Base-by-base conservation (phyloP, 495 filamentous ascomycete species). In the Elasticomyces elasticus region DNA sequence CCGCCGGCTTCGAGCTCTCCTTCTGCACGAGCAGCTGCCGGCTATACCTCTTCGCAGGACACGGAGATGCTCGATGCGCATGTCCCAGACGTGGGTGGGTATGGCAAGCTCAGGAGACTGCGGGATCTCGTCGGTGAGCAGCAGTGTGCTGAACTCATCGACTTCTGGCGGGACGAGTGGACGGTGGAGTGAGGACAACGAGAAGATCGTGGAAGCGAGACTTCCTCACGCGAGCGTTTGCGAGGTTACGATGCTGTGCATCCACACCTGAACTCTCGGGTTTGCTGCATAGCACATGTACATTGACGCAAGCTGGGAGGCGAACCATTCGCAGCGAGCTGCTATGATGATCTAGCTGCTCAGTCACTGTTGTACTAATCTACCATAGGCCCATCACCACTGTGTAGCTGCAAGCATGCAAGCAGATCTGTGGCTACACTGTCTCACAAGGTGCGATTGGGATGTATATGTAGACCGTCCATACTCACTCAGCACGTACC, bases 101-200 rank as follows among this genome's bases (percentile, higher is more conserved):
- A 20, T 27, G 27, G 31, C 6, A 56, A 22, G 28, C 53, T 49
- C n/a, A 46, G 45, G 37, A 31, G 38, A 26, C 44, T 64, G 40
- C 37, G 55, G 1, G 56, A 53, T 22, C 43, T 60, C 9, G 37
- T 68, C 1, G 66, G 63, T 11, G 49, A 40, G 50, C 52, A 66
- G 33, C 51, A 56, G 42, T 62, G 53, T 23, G 12, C 10, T 20
- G 49, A 62, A 9, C 48, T 68, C 15, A 31, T 65, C 0, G 62
- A 65, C 49, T 68, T 68, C 48, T 68, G 57, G 46, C 42, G 23
- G 52, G 64, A 64, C 33, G 66, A 68, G 49, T 64, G 52, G 48
- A 42, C 54, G 56, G 50, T 49, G 23, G 63, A 67, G 1, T 62
- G 54, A 58, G 42, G n/a, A n/a, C n/a, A 40, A 17, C 5, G 35